These are phyloP conservation scores for Verticillium nonalfalfae DNA, from an alignment of 2,329 filamentous ascomycete species.

Conservation along the genomic window DNA sequence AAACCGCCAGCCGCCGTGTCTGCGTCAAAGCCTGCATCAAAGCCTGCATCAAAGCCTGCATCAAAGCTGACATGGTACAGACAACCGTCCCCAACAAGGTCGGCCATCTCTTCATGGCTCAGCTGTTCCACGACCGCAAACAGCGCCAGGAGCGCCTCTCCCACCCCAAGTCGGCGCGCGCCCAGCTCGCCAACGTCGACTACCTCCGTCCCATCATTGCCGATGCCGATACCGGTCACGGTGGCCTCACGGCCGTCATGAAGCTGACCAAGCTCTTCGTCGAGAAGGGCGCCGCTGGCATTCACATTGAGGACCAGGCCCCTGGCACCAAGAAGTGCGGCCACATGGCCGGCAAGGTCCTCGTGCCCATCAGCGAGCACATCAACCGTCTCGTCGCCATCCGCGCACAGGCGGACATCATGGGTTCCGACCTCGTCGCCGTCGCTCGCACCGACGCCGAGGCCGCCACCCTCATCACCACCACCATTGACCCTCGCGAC, in stretches of 20 bases:
- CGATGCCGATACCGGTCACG: conserved; percentile 95
- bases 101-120: conserved; percentile 93
- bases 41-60: too few species aligned
- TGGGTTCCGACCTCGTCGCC: conserved; percentile 86
- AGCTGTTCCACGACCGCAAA: conserved; percentile 99
- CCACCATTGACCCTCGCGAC: conserved; percentile 91
- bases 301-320: conserved; percentile 98
- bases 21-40: neutral
- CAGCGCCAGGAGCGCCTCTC: conserved; percentile 91
- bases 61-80: conserved; percentile 31
- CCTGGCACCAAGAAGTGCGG: conserved; percentile 99
- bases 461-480: conserved; percentile 93
- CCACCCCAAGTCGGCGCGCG: conserved; percentile 65
- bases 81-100: conserved; percentile 99
- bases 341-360: conserved; percentile 97
- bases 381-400: conserved; percentile 97
- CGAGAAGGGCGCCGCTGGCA: conserved; percentile 92
- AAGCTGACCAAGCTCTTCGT: conserved; percentile 98
- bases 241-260: conserved; percentile 97
- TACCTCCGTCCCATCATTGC: conserved; percentile 95
- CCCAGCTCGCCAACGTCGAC: conserved; percentile 73
- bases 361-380: conserved; percentile 95
- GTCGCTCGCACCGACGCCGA: conserved; percentile 96
- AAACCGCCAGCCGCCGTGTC: neutral
- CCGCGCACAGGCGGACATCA: conserved; percentile 95